Evolutionary conservation across 2,329 filamentous ascomycete genomes (phyloP).

Genomic region (Cladosporium sp.): DNA sequence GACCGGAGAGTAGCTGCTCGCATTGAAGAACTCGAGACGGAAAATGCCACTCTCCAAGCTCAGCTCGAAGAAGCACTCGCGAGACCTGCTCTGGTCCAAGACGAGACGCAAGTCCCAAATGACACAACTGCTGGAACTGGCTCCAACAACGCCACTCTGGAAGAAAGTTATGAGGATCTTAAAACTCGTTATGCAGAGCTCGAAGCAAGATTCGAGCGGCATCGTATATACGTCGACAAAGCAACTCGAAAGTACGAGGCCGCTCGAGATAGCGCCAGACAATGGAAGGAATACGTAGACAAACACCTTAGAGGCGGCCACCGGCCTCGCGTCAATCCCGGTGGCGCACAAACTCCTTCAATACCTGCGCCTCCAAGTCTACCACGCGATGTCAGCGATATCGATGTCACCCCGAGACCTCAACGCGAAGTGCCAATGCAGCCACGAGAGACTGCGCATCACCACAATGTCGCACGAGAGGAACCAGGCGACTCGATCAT

Average conservation of each 20-base stretch:
- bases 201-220: slow-evolving; percentile 14
- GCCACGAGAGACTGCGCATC: not conserved
- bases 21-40: slow-evolving; percentile 20
- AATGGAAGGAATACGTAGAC: slow-evolving; percentile 25
- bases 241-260: slow-evolving; percentile 23
- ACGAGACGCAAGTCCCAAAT: not conserved
- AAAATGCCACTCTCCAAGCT: slow-evolving; percentile 21
- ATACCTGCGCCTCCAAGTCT: not conserved
- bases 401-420: slow-evolving; percentile 8
- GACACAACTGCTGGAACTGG: not conserved
- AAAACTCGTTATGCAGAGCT: slow-evolving; percentile 30
- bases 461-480: not conserved
- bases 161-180: slow-evolving; percentile 22
- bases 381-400: slow-evolving; percentile 4
- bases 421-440: not conserved
- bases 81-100: slow-evolving; percentile 30
- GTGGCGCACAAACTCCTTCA: not conserved
- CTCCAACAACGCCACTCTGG: slow-evolving; percentile 6
- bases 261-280: slow-evolving; percentile 36
- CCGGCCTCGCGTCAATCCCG: not conserved
- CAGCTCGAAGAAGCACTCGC: slow-evolving; percentile 24
- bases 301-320: not conserved
- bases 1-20: not conserved
- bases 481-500: not conserved
- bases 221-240: slow-evolving; percentile 28